A percentile compares a stretch with the other conserved stretches of the same genome.
Evolutionary conservation across 345 rosid species (phyloP).

Genomic region (Excoecaria cochinchinensis): DNA sequence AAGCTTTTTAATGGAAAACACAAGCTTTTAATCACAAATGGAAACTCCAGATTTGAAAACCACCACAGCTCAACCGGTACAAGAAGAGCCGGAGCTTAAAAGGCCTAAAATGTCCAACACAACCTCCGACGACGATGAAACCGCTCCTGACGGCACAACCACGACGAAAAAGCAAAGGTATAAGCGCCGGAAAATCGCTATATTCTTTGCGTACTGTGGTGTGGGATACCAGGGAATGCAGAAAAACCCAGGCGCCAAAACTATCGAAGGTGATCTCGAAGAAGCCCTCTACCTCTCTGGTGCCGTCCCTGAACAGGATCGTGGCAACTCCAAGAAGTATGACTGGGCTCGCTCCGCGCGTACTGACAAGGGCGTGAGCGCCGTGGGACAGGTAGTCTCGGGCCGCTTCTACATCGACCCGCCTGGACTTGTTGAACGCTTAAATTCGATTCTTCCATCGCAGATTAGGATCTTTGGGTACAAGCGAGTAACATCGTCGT

Average conservation of each 20-base stretch:
- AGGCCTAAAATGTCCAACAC: conserved; percentile 59
- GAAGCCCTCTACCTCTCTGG: conserved; percentile 84
- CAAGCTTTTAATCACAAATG: background rate
- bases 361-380: conserved; percentile 93
- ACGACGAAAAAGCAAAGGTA: conserved; percentile 43
- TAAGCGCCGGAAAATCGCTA: conserved; percentile 89
- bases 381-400: conserved; percentile 94
- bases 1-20: conserved; percentile 11
- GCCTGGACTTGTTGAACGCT: conserved; percentile 78
- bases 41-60: conserved; percentile 14
- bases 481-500: conserved; percentile 73
- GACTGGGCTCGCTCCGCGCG: conserved; percentile 97
- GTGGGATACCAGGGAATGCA: conserved; percentile 99
- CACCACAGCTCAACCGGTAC: conserved; percentile 28
- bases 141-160: conserved; percentile 20
- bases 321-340: conserved; percentile 57
- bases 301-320: conserved; percentile 85
- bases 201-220: conserved; percentile 88
- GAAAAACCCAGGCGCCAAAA: conserved; percentile 91
- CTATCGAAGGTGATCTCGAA: conserved; percentile 95
- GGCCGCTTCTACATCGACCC: conserved; percentile 89
- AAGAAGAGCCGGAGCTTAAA: conserved; percentile 58
- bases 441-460: conserved; percentile 52
- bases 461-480: conserved; percentile 81
- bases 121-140: conserved; percentile 40